Evolutionary conservation across 306 rosid genomes (phyloP).

Genomic region (Vigna angularis): DNA sequence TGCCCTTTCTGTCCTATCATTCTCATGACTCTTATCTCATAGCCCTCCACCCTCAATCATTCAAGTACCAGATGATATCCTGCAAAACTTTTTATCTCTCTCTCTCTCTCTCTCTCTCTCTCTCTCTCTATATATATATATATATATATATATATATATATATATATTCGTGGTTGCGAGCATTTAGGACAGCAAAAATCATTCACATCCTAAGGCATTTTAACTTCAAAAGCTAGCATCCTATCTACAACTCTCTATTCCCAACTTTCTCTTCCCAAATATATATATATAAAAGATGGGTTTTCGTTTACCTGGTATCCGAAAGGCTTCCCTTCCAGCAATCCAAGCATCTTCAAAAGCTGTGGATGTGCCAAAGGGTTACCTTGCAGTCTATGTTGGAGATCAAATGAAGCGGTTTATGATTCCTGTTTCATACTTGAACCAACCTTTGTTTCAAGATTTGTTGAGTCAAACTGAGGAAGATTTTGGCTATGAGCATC

Average conservation of each 20-base stretch:
- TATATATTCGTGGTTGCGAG: background rate
- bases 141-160: no score
- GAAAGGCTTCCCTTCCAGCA: background rate
- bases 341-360: background rate
- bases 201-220: background rate
- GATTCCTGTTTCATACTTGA: constrained; percentile 5
- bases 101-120: no score
- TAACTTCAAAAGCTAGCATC: background rate
- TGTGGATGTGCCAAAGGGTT: background rate
- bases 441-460: background rate
- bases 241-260: no score
- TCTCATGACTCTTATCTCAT: background rate
- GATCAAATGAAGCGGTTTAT: background rate
- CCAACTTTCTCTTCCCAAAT: background rate
- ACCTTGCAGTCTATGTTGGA: constrained; percentile 3
- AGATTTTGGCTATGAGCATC: constrained; percentile 7
- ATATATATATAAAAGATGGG: background rate
- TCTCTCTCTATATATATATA: no score
- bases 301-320: background rate
- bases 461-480: background rate
- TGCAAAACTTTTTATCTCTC: background rate
- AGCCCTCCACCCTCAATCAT: background rate
- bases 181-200: background rate
- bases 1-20: background rate
- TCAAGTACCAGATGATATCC: background rate